Evolutionary conservation across 352 stramenopile genomes (phyloP).

Genomic region (Peronosclerospora sorghi): DNA sequence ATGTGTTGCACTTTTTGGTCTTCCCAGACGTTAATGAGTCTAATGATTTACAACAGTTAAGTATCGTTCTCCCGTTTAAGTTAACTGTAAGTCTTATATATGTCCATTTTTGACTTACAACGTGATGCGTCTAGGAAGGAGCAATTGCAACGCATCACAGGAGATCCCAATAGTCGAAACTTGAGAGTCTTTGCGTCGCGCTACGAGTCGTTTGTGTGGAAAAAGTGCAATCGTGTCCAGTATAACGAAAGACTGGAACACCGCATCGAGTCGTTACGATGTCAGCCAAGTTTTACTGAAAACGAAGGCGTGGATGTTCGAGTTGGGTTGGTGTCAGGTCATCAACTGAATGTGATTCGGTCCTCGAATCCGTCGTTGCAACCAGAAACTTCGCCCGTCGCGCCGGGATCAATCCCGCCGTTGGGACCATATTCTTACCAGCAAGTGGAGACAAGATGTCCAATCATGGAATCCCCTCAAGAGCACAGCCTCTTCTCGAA

Average conservation of each 20-base stretch:
- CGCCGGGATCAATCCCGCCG: not conserved
- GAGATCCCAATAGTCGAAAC: slow-evolving; percentile 35
- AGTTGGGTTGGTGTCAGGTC: slow-evolving; percentile 14
- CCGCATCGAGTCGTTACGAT: slow-evolving; percentile 48
- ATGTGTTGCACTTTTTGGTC: too few relatives aligned
- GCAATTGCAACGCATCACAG: slow-evolving; percentile 52
- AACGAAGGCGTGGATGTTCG: slow-evolving; percentile 11
- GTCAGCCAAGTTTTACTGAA: slow-evolving; percentile 35
- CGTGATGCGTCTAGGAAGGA: slow-evolving; percentile 23
- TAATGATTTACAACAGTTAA: too few relatives aligned
- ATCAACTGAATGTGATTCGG: slow-evolving; percentile 17
- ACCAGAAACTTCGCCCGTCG: not conserved
- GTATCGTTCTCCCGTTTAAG: too few relatives aligned
- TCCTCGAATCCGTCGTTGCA: slow-evolving; percentile 7
- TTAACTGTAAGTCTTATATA: too few relatives aligned
- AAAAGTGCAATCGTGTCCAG: slow-evolving; percentile 57
- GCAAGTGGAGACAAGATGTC: slow-evolving; percentile 1
- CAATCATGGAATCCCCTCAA: slow-evolving; percentile 1
- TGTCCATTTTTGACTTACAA: not conserved
- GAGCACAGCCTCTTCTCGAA: slow-evolving; percentile 6
- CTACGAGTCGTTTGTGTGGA: slow-evolving; percentile 66
- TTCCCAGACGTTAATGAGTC: too few relatives aligned
- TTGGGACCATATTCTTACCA: slow-evolving; percentile 12
- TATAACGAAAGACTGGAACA: slow-evolving; percentile 60
- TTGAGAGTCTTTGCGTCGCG: slow-evolving; percentile 45